These are phyloP conservation scores for Leccinum aurantiacum DNA, from an alignment of 768 basidiomycete genomes.

Conservation along the genomic window DNA sequence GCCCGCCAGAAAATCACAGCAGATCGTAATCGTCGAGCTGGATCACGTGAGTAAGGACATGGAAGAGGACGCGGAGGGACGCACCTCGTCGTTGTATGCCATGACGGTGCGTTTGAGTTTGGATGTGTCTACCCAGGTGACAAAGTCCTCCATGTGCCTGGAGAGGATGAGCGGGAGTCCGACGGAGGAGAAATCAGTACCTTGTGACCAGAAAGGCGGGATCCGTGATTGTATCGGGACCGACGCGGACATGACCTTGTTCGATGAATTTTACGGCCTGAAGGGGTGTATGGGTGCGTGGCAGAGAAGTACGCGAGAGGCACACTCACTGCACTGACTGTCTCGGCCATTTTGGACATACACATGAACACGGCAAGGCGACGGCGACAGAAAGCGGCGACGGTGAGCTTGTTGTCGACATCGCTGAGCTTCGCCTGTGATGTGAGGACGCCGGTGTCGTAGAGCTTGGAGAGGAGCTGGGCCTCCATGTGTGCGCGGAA, in stretches of 20 bases:
- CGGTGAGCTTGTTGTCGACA: constrained; percentile 91
- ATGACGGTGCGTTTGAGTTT: constrained; percentile 95
- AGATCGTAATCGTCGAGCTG: constrained; percentile 96
- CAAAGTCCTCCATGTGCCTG: constrained; percentile 98
- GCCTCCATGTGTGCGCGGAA: constrained; percentile 82
- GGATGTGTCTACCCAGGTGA: constrained; percentile 98
- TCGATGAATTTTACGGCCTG: constrained; percentile 97
- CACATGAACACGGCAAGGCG: constrained; percentile 92
- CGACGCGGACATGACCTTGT: constrained; percentile 96
- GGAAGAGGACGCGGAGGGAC: constrained; percentile 14
- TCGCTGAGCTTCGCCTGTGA: constrained; percentile 87
- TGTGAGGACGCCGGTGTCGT: constrained; percentile 94
- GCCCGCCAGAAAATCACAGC: constrained; percentile 42
- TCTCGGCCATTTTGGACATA: constrained; percentile 92
- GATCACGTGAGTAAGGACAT: constrained; percentile 16
- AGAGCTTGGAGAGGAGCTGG: constrained; percentile 89
- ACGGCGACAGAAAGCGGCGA: constrained; percentile 90
- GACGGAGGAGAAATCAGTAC: constrained; percentile 36
- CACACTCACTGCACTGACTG: constrained; percentile 82
- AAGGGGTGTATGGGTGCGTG: constrained; percentile 12
- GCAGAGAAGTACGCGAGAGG: constrained; percentile 1
- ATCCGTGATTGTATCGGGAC: constrained; percentile 93
- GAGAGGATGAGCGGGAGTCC: constrained; percentile 4
- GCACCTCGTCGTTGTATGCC: constrained; percentile 94
- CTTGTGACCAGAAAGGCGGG: constrained; percentile 94